Percentiles rank a stretch among this genome's conserved stretches.
These are phyloP conservation scores for Suhomyces sp. DNA, from an alignment of 805 yeast species.

Conservation along the genomic window DNA sequence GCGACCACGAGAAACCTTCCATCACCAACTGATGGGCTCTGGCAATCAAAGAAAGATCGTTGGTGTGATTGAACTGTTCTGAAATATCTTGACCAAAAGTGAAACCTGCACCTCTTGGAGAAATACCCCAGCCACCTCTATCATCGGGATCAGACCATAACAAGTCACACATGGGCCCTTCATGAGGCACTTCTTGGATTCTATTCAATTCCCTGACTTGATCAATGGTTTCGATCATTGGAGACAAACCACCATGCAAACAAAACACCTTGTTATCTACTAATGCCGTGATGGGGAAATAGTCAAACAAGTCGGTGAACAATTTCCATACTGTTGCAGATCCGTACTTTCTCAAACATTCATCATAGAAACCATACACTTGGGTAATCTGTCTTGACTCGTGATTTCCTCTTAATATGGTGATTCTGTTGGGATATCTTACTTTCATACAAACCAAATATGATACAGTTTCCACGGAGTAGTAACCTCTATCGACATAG, in stretches of 20 bases:
- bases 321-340: slow-evolving; percentile 91
- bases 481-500: slow-evolving; percentile 88
- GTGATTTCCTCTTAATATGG: slow-evolving; percentile 91
- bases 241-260: slow-evolving; percentile 92
- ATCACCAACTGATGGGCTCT: slow-evolving; percentile 97
- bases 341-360: slow-evolving; percentile 90
- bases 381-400: slow-evolving; percentile 95
- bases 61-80: slow-evolving; percentile 90
- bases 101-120: slow-evolving; percentile 98
- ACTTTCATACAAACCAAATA: slow-evolving; percentile 89
- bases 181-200: slow-evolving; percentile 95
- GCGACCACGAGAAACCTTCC: slow-evolving; percentile 96
- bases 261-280: slow-evolving; percentile 90
- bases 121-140: slow-evolving; percentile 96
- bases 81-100: slow-evolving; percentile 95
- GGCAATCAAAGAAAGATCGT: slow-evolving; percentile 80
- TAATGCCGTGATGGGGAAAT: slow-evolving; percentile 89
- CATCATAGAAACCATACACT: slow-evolving; percentile 94
- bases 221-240: slow-evolving; percentile 90
- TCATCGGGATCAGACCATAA: slow-evolving; percentile 98
- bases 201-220: slow-evolving; percentile 89
- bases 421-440: slow-evolving; percentile 86
- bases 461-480: slow-evolving; percentile 89
- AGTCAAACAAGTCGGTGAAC: slow-evolving; percentile 89
- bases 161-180: slow-evolving; percentile 96